Base-by-base conservation (phyloP, 352 stramenopile species). In the Globisporangium paroecandrum region DNA sequence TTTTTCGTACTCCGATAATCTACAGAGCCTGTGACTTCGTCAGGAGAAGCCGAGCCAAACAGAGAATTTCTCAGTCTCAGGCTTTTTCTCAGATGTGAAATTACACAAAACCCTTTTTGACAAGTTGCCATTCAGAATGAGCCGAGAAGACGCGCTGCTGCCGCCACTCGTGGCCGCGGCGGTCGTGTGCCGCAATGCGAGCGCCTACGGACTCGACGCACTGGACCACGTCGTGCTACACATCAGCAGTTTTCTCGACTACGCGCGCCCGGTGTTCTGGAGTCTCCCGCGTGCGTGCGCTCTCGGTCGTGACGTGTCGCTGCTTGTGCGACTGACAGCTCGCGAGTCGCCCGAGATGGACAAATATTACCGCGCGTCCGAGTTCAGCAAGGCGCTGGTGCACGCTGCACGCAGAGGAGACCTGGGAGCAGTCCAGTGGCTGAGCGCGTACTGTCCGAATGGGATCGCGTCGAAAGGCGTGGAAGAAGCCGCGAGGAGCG, bases 361-460 rank as follows among this genome's bases (percentile, higher is more conserved):
- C 49, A n/a, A 55, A 34, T 61, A 62, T 36, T 24, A 54, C 1
- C 34, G 34, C 34, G 34, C 62, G 34, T 27, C 22, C 32, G 32
- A 67, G 54, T 55, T 49, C 62, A 67, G 62, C 38, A 60, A 43
- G 10, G 62, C 62, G 51, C 51, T 67, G 7, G 51, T 38, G 13
- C 20, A 67, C 51, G 62, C 62, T 20, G 36, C 54, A 8, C 51
- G 18, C 22, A 27, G 25, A 46, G 25, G 25, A 34, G 24, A 67
- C 4, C 1, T 67, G 6, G 10, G 32, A 18, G 13, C 54, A 10
- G n/a, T 67, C 24, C 13, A 32, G 22, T 67, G 62, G 62, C 62
- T 67, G 34, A 53, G 41, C 36, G 32, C 51, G 51, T 62, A 67
- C 36, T 67, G 62, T n/a, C 51, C 51, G 34, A 34, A 13, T 4